These are phyloP conservation scores for Tetratostichococcus sp. DNA, from an alignment of 139 green algal genomes.

Conservation along the genomic window DNA sequence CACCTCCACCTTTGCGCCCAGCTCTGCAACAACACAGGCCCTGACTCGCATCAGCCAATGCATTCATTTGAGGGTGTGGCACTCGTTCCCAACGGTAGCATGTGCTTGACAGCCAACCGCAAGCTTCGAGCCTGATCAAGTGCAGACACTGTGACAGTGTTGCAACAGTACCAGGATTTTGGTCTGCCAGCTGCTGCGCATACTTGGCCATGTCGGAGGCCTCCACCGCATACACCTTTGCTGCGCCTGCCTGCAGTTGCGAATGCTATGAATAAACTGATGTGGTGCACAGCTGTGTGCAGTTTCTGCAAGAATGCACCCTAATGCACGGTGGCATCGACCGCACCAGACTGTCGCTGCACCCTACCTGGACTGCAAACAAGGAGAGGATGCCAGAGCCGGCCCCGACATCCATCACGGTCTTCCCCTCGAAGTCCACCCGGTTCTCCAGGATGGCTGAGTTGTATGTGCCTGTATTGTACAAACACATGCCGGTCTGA, in stretches of 20 bases:
- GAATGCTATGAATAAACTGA: too few relatives aligned
- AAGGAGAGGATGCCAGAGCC: conserved; percentile 93
- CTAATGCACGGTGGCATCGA: too few relatives aligned
- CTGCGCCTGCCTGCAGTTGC: conserved; percentile 77
- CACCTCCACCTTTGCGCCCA: conserved; percentile 43
- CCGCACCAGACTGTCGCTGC: not conserved
- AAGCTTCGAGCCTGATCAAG: too few relatives aligned
- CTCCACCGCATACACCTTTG: conserved; percentile 93
- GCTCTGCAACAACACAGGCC: not conserved
- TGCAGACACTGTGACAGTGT: too few relatives aligned
- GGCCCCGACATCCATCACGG: conserved; percentile 93
- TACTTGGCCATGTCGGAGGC: conserved; percentile 81
- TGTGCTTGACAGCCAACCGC: not conserved
- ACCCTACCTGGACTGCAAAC: conserved; percentile 86
- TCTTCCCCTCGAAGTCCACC: conserved; percentile 81
- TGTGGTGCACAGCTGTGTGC: too few relatives aligned
- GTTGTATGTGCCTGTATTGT: conserved; percentile 92
- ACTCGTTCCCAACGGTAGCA: not conserved
- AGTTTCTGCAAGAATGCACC: too few relatives aligned
- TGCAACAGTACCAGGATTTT: conserved; percentile 51
- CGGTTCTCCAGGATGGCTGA: conserved; percentile 82
- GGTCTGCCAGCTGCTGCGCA: conserved; percentile 57
- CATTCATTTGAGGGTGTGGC: not conserved
- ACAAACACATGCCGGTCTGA: too few relatives aligned
- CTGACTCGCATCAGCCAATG: not conserved